A percentile compares a stretch with the other conserved stretches of the same genome.
Evolutionary conservation across 768 basidiomycete genomes (phyloP).

Genomic region (Neoboletus brunneissimus): DNA sequence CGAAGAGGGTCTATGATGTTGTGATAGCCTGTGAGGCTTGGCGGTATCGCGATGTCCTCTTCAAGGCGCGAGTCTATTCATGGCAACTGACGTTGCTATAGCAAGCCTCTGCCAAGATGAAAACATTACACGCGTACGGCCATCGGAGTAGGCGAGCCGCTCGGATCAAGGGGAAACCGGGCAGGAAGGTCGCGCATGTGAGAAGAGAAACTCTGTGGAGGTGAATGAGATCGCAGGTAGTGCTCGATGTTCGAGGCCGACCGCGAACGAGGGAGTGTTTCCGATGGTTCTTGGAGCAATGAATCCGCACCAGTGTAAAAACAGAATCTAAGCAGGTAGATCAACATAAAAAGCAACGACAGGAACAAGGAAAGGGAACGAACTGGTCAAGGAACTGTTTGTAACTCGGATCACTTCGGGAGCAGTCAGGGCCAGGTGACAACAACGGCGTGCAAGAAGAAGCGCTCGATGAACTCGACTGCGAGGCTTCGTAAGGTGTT

Average conservation of each 20-base stretch:
- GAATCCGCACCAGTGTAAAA: slow-evolving; percentile 68
- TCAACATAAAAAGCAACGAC: slow-evolving; percentile 1
- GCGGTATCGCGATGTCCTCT: not conserved
- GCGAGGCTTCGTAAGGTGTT: slow-evolving; percentile 47
- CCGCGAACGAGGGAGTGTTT: slow-evolving; percentile 37
- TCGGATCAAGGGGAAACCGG: slow-evolving; percentile 27
- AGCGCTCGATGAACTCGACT: slow-evolving; percentile 43
- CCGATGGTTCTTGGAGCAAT: slow-evolving; percentile 28
- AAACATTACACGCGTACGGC: slow-evolving; percentile 14
- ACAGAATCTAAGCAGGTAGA: slow-evolving; percentile 55
- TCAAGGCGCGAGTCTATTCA: not conserved
- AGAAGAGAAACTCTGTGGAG: slow-evolving; percentile 28
- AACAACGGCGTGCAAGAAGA: slow-evolving; percentile 43
- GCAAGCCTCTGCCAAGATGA: not conserved
- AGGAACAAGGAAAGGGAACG: slow-evolving; percentile 21
- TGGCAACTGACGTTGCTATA: not conserved
- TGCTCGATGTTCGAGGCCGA: slow-evolving; percentile 58
- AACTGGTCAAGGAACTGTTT: slow-evolving; percentile 64
- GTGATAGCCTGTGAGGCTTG: no score
- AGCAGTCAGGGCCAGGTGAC: slow-evolving; percentile 37
- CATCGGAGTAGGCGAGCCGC: slow-evolving; percentile 30
- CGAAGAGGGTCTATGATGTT: not conserved
- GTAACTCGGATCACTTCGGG: slow-evolving; percentile 44
- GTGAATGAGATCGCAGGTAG: slow-evolving; percentile 38
- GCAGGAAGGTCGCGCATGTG: slow-evolving; percentile 20